Evolutionary conservation across 257 asterid genomes (phyloP).

Genomic region (Gynochthodes officinalis): DNA sequence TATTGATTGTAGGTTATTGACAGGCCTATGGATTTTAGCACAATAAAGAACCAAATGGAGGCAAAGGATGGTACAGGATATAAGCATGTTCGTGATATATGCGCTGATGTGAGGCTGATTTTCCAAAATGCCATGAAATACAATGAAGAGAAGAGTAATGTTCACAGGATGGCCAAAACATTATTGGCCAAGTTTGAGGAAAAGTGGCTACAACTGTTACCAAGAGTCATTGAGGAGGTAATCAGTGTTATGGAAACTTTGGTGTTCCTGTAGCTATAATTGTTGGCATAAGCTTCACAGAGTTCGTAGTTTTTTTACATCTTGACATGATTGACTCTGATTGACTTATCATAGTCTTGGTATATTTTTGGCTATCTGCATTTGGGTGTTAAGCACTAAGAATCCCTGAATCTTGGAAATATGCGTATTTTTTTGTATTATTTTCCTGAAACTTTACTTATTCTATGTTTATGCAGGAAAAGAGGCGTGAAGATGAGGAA

Average conservation of each 20-base stretch:
- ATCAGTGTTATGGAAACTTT: background rate
- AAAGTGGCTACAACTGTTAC: conserved; percentile 81
- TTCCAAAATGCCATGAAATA: conserved; percentile 89
- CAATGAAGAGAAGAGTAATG: conserved; percentile 88
- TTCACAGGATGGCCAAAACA: conserved; percentile 68
- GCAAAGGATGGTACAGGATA: conserved; percentile 93
- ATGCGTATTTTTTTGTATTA: background rate
- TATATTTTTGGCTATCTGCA: background rate
- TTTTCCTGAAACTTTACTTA: background rate
- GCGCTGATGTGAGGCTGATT: conserved; percentile 70
- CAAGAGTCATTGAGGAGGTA: conserved; percentile 95
- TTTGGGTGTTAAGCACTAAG: background rate
- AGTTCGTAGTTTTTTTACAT: background rate
- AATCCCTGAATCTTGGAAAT: background rate
- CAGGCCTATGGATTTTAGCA: conserved; percentile 99
- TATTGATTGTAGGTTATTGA: conserved; percentile 67
- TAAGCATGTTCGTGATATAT: conserved; percentile 79
- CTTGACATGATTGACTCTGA: background rate
- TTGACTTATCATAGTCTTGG: background rate
- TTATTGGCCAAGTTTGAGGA: conserved; percentile 82
- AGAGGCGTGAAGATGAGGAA: conserved; percentile 74
- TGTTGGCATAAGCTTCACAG: background rate
- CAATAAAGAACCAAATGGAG: conserved; percentile 97
- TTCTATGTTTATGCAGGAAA: conserved; percentile 49
- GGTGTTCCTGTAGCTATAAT: background rate